Base-by-base conservation (phyloP, 306 rosid genomes). In the Quillaja saponaria region DNA sequence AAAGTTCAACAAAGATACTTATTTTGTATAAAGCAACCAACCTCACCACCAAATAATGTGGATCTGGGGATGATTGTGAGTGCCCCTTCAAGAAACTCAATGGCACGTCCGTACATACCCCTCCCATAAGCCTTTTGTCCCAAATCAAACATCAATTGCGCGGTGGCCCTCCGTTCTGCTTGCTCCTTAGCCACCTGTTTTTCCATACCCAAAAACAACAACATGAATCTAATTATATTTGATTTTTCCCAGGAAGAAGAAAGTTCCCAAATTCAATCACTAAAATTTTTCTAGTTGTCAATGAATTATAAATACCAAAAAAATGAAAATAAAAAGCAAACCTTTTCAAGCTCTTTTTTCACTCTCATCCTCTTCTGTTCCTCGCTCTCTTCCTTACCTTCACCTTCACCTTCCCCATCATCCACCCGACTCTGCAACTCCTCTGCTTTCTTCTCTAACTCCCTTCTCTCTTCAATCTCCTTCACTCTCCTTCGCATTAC, bases 31-130 rank as follows among this genome's bases (percentile, higher is more conserved):
- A 50, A 45, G 11, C 14, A 75, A 84, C 95, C 78, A 69, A 92
- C 98, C 98, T 92, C 98, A 8, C 98, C 98, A 78, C 98, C 98
- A 37, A 92, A 81, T 61, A 88, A 63, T 11, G 98, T 88, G 46
- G 92, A 31, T 61, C 95, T 70, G 1, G 96, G 92, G 9, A 92
- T 86, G 49, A 92, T 88, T 10, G 98, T 92, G 10, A 92, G 95
- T 11, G 98, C 96, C 14, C 77, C 98, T 84, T 92, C 98, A 51
- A 92, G 68, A 64, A 86, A 92, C 80, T 92, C 96, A 63, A 88
- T 83, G 65, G 98, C 87, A 14, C 96, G 95, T 44, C 95, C 88
- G 40, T 92, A 92, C 83, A 75, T 86, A 40, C 98, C 98, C 57
- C 69, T 88, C 16, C 91, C 98, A 13, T 92, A 92, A 6, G 96